Evolutionary conservation across 106 monocot genomes (phyloP).

Genomic region (Triglochin maritima): DNA sequence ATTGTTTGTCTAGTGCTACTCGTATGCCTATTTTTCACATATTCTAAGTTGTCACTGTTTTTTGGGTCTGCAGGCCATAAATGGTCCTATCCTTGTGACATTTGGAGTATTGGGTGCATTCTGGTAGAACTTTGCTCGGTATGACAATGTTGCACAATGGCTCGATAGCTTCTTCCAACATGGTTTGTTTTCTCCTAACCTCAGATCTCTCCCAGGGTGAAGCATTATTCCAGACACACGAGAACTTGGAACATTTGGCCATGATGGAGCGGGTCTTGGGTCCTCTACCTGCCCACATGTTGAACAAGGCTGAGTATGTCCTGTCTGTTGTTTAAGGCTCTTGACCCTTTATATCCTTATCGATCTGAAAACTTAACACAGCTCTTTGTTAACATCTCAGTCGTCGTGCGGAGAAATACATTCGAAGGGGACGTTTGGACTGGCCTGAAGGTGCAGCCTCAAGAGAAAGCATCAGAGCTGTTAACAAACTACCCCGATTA

Average conservation of each 20-base stretch:
- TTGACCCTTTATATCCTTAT: too few species aligned
- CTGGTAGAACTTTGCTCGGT: conserved; percentile 29
- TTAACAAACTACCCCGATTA: conserved; percentile 45
- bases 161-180: neutral
- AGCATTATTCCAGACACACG: conserved; percentile 95
- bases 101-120: conserved; percentile 30
- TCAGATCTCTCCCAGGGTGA: conserved; percentile 40
- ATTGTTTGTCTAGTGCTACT: too few species aligned
- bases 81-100: conserved; percentile 27
- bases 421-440: conserved; percentile 45
- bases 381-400: conserved; percentile 7
- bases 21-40: neutral
- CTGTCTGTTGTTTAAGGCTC: neutral
- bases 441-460: conserved; percentile 72
- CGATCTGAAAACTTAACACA: too few species aligned
- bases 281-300: conserved; percentile 73
- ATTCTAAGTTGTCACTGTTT: neutral
- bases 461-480: conserved; percentile 56
- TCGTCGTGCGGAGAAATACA: conserved; percentile 52
- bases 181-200: neutral
- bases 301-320: conserved; percentile 69
- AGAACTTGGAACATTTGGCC: conserved; percentile 90
- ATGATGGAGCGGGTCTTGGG: conserved; percentile 98
- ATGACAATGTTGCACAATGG: neutral
- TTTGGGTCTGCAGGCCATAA: conserved; percentile 9